A percentile compares a stretch with the other conserved stretches of the same genome.
These are phyloP conservation scores for Trametopsis cervina DNA, from an alignment of 768 basidiomycete species.

Conservation along the genomic window DNA sequence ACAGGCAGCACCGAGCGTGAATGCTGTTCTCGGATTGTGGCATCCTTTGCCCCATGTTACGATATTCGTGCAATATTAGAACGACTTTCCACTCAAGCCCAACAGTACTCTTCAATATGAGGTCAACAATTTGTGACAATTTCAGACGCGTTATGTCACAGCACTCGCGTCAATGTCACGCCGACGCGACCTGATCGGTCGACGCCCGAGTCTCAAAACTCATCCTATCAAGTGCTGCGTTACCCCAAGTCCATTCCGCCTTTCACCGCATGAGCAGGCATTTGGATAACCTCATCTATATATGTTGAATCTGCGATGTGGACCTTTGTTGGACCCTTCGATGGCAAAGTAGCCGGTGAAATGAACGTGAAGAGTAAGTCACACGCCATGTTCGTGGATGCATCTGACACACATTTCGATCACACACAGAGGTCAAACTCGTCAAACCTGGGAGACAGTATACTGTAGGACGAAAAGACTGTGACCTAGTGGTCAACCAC, in stretches of 20 bases:
- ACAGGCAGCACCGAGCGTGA: too few species aligned
- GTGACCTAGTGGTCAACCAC: constrained; percentile 42
- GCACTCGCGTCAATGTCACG: not conserved
- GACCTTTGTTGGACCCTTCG: constrained; percentile 49
- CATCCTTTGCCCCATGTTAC: not conserved
- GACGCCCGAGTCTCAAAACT: not conserved
- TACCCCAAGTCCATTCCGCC: too few species aligned
- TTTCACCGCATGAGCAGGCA: too few species aligned
- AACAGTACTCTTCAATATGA: too few species aligned
- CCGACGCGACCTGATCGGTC: too few species aligned
- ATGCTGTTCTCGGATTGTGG: not conserved
- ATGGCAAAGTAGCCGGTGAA: constrained; percentile 31
- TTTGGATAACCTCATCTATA: too few species aligned
- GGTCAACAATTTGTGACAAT: not conserved
- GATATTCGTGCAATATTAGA: not conserved
- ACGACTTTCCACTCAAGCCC: not conserved
- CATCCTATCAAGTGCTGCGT: too few species aligned
- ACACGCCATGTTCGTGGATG: not conserved
- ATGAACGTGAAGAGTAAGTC: constrained; percentile 33
- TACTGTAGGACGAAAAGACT: constrained; percentile 49
- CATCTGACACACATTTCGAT: constrained; percentile 2
- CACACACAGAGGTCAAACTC: constrained; percentile 43
- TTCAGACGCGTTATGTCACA: constrained; percentile 1
- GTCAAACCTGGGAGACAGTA: constrained; percentile 55
- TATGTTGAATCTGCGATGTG: constrained; percentile 34